Conservation (phyloP, 2,329 filamentous ascomycete species). For the Xylariomycetidae sp. region DNA sequence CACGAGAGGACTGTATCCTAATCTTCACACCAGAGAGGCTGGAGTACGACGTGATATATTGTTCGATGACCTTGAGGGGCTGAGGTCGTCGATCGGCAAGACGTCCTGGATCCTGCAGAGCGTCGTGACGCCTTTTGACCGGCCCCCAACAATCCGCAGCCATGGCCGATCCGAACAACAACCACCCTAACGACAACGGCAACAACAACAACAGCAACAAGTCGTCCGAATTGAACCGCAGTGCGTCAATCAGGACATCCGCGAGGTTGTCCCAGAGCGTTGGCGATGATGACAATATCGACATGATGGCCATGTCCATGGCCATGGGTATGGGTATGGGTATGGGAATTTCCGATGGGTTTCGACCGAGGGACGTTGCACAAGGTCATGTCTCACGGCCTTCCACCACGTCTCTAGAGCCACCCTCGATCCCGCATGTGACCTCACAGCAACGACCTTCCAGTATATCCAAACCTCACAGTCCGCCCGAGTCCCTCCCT, state of each 20-base stretch:
- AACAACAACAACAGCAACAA: too few relatives aligned
- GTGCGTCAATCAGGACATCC: constrained; percentile 38
- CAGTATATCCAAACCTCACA: constrained; percentile 52
- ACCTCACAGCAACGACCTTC: constrained; percentile 37
- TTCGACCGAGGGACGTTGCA: constrained; percentile 23
- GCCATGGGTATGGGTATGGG: too few relatives aligned
- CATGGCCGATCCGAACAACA: constrained; percentile 36
- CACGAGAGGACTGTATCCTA: too few relatives aligned
- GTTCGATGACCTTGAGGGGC: constrained; percentile 23
- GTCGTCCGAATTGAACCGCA: constrained; percentile 35
- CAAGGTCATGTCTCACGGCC: constrained; percentile 16
- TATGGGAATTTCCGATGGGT: constrained; percentile 41
- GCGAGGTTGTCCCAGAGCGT: constrained; percentile 29
- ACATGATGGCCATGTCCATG: too few relatives aligned
- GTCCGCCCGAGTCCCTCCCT: constrained; percentile 44
- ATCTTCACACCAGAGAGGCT: constrained; percentile 5
- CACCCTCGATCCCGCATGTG: constrained; percentile 10
- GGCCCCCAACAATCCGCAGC: constrained; percentile 14
- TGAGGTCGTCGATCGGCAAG: constrained; percentile 17
- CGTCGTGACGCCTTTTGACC: too few relatives aligned
- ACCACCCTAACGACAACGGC: too few relatives aligned
- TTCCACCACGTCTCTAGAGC: constrained; percentile 16
- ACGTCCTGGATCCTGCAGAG: constrained; percentile 25
- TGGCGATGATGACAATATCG: constrained; percentile 44
- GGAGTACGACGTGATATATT: constrained; percentile 3